Base-by-base conservation (phyloP, 2,329 filamentous ascomycete species). In the Scortechinia acanthostroma region DNA sequence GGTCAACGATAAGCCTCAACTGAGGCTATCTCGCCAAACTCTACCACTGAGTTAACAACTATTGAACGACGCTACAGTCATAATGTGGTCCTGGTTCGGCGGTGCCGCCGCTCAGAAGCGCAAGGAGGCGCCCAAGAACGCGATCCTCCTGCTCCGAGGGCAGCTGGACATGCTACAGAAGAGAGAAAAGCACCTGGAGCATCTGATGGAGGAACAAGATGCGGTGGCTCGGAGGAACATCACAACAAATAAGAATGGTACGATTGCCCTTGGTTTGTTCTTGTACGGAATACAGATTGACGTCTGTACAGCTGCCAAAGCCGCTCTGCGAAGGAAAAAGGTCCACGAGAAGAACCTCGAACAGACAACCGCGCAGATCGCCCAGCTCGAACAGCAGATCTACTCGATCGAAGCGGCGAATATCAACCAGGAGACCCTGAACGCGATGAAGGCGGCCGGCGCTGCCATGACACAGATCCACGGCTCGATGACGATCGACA, bases 111-210 rank as follows among this genome's bases (percentile, higher is more conserved):
- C 69, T 48, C 71, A 76, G 58, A 74, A 77, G 64, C 72, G 74
- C 62, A 82, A 81, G 62, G 79, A 84, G 69, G 77, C 76, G 50
- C 77, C 81, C 10, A 86, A 86, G 69, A 79, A 84, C 56, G 81
- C 82, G 50, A 86, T 86, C 52, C 62, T 86, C 43, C 65, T 70
- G 55, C 65, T 86, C 51, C 71, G 81, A 47, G 70, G 73, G 55
- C 81, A 83, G 59, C 65, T 85, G 42, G 80, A 84, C 52, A 84
- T 84, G 79, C 65, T 86, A 51, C 77, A 80, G 57, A 86, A 86
- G 69, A 66, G 80, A 46, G 82, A 86, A 63, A 80, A 74, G 61
- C 77, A 85, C 55, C 58, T 85, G 46, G 77, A 84, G 55, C 76
- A 73, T 49, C 80, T 82, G 63, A 83, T 85, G 69, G 71, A 74